A percentile compares a stretch with the other conserved stretches of the same genome.
These are phyloP conservation scores for Scheffersomyces ergatensis DNA, from an alignment of 805 yeast genomes.

Conservation along the genomic window DNA sequence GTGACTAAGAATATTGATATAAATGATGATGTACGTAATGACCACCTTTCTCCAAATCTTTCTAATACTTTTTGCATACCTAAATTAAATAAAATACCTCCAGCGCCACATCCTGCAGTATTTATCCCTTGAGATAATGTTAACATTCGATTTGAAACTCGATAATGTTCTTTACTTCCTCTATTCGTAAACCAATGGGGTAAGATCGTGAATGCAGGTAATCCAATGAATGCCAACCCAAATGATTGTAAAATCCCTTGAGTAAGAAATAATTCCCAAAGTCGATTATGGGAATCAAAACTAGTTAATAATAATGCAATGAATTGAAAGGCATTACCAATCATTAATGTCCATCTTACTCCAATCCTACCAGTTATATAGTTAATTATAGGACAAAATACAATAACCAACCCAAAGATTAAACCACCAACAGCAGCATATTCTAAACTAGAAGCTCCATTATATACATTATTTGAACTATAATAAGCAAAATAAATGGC, in stretches of 20 bases:
- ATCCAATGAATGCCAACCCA: conserved; percentile 50
- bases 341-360: conserved; percentile 19
- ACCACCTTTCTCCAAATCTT: conserved; percentile 28
- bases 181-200: conserved; percentile 46
- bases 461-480: conserved; percentile 42
- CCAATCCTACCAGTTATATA: conserved; percentile 37
- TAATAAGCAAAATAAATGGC: conserved; percentile 58
- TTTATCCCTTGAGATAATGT: conserved; percentile 44
- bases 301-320: conserved; percentile 55
- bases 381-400: conserved; percentile 46
- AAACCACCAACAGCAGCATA: conserved; percentile 66
- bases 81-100: conserved; percentile 45
- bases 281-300: conserved; percentile 37
- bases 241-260: conserved; percentile 63
- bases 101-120: conserved; percentile 45
- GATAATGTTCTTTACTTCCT: conserved; percentile 1
- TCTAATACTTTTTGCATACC: conserved; percentile 39
- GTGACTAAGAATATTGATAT: conserved; percentile 12
- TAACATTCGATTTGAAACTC: conserved; percentile 3
- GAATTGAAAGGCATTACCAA: conserved; percentile 24
- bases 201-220: conserved; percentile 54
- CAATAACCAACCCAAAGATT: conserved; percentile 49
- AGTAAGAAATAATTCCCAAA: conserved; percentile 62
- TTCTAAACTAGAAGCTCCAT: conserved; percentile 50
- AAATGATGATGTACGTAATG: conserved; percentile 42